These are phyloP conservation scores for Penicillium sp. DNA, from an alignment of 2,329 filamentous ascomycete genomes.

Conservation along the genomic window DNA sequence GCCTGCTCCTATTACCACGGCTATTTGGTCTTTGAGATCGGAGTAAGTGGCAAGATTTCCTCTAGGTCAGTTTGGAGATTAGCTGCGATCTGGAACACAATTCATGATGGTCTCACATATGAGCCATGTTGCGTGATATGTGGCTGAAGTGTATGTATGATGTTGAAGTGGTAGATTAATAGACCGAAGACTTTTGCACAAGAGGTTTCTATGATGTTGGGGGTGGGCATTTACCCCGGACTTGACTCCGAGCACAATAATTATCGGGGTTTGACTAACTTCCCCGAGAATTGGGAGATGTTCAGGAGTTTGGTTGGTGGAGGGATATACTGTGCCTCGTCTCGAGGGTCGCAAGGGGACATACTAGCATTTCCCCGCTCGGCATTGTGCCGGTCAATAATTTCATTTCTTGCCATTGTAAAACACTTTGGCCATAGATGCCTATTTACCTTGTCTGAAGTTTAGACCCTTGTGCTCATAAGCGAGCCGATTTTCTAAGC, in stretches of 20 bases:
- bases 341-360: too few relatives aligned
- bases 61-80: background rate
- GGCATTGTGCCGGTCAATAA: background rate
- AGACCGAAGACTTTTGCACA: background rate
- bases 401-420: background rate
- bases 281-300: background rate
- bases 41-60: slow-evolving; percentile 9
- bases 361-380: slow-evolving; percentile 2
- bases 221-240: background rate
- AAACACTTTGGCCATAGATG: too few relatives aligned
- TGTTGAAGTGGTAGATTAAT: background rate
- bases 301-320: background rate
- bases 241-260: background rate
- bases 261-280: background rate
- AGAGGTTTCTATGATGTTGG: background rate
- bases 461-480: too few relatives aligned
- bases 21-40: slow-evolving; percentile 19
- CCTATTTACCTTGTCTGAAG: too few relatives aligned
- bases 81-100: background rate
- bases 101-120: background rate
- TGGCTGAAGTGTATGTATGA: background rate
- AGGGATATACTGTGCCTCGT: too few relatives aligned
- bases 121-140: background rate
- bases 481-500: too few relatives aligned
- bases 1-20: slow-evolving; percentile 22